phyloP scores from a whole-genome alignment of 2,329 filamentous ascomycete species.

The Alternaria gansuensis region DNA sequence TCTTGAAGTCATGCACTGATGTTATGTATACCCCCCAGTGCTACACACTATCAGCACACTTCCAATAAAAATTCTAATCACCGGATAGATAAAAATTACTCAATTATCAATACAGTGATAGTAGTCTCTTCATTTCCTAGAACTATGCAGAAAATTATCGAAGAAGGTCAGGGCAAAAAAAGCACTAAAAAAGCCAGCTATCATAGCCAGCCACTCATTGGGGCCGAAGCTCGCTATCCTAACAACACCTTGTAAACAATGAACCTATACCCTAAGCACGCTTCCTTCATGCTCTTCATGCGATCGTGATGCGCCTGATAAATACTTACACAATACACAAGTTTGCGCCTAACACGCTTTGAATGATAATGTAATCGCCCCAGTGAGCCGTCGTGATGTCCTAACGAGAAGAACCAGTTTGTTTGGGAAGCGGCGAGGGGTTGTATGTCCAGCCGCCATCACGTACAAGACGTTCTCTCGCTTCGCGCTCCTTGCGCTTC shows the following conservation, averaged over 20 bases:
- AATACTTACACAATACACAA: conserved; percentile 3
- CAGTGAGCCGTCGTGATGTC: not conserved
- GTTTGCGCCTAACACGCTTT: not conserved
- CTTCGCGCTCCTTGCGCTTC: conserved; percentile 79
- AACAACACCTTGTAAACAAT: not conserved
- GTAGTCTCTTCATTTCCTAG: not conserved
- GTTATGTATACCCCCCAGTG: not conserved
- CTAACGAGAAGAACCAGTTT: conserved; percentile 28
- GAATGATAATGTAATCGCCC: not conserved
- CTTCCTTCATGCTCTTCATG: conserved; percentile 6
- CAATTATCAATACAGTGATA: not conserved
- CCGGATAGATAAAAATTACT: no score
- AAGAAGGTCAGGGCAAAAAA: not conserved
- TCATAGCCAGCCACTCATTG: conserved; percentile 7
- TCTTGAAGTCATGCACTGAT: not conserved
- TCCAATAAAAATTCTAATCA: no score
- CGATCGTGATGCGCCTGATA: conserved; percentile 2
- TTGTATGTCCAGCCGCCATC: conserved; percentile 78
- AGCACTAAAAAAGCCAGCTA: not conserved
- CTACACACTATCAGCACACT: no score
- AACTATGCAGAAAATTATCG: conserved; percentile 1
- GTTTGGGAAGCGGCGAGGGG: conserved; percentile 42
- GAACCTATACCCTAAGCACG: conserved; percentile 1
- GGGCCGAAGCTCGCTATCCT: conserved; percentile 5
- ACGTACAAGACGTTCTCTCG: conserved; percentile 78